A percentile compares a stretch with the other conserved stretches of the same genome.
Evolutionary conservation across 176 grass and related monocot species (phyloP).

Genomic region (Aegilops tauschii): DNA sequence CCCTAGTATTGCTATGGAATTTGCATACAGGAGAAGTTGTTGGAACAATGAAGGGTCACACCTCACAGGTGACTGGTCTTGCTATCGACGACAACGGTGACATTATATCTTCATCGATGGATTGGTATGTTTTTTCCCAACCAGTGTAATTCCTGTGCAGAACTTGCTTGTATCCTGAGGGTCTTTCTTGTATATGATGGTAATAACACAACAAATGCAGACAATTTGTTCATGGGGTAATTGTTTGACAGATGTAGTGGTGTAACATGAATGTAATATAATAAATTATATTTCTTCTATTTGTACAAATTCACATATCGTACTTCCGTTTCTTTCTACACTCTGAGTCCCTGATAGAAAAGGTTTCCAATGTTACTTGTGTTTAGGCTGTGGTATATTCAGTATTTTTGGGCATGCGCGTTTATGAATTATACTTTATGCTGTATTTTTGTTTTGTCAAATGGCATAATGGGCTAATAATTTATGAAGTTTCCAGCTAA

Average conservation of each 20-base stretch:
- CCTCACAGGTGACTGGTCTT: constrained; percentile 87
- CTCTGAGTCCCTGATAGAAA: not conserved
- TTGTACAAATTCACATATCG: not conserved
- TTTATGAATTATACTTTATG: constrained; percentile 15
- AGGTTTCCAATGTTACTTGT: not conserved
- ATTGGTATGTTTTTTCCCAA: constrained; percentile 53
- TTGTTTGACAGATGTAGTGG: not conserved
- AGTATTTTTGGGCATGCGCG: not conserved
- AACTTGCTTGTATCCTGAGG: not conserved
- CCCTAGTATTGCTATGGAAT: constrained; percentile 72
- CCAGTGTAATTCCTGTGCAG: not conserved
- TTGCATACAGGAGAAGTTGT: constrained; percentile 57
- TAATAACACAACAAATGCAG: not conserved
- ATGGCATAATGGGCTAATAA: not conserved
- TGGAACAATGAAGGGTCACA: constrained; percentile 77
- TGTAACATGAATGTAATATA: not conserved
- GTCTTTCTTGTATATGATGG: constrained; percentile 1
- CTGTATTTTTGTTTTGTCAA: constrained; percentile 16
- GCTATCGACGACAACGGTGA: constrained; percentile 81
- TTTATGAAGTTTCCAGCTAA: not conserved
- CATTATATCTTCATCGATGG: constrained; percentile 91
- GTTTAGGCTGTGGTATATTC: not conserved
- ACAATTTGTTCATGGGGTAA: not conserved
- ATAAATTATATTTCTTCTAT: constrained; percentile 25
- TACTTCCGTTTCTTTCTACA: constrained; percentile 4